Conservation (phyloP, 2,329 filamentous ascomycete species). For the Clarireedia hainanense region DNA sequence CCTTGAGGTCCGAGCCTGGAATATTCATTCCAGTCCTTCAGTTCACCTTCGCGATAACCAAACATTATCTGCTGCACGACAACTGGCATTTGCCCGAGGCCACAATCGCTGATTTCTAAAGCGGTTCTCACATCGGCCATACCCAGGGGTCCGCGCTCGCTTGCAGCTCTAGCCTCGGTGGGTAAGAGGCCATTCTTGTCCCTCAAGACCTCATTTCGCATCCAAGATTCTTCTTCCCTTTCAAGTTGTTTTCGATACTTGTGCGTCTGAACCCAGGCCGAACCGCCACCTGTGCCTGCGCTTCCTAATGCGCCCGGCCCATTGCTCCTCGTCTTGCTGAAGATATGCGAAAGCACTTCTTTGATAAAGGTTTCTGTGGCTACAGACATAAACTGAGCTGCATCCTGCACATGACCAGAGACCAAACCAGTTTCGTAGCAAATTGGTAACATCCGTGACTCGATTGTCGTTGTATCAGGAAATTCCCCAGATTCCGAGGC, state of each 20-base stretch:
- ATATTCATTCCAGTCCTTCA: conserved; percentile 59
- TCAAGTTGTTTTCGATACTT: conserved; percentile 69
- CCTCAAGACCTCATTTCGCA: conserved; percentile 64
- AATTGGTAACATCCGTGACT: conserved; percentile 58
- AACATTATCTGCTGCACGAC: conserved; percentile 63
- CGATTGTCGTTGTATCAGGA: conserved; percentile 55
- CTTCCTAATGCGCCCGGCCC: conserved; percentile 54
- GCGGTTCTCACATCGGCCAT: conserved; percentile 74
- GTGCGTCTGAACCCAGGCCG: conserved; percentile 68
- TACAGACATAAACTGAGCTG: conserved; percentile 55
- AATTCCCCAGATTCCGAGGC: conserved; percentile 63
- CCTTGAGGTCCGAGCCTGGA: conserved; percentile 32
- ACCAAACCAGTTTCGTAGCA: conserved; percentile 59
- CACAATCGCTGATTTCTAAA: conserved; percentile 66
- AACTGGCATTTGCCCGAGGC: conserved; percentile 70
- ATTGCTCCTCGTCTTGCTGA: conserved; percentile 57
- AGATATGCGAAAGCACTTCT: conserved; percentile 54
- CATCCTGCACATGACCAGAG: conserved; percentile 50
- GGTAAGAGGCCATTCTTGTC: conserved; percentile 74
- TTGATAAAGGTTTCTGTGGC: conserved; percentile 62
- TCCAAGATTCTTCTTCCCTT: conserved; percentile 64
- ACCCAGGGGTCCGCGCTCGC: conserved; percentile 61
- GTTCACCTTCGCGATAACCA: conserved; percentile 66
- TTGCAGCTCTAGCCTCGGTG: conserved; percentile 69
- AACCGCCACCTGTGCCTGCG: conserved; percentile 56